A percentile compares a stretch with the other conserved stretches of the same genome.
These are phyloP conservation scores for Wakefieldia striispora DNA, from an alignment of 768 basidiomycete genomes.

Conservation along the genomic window DNA sequence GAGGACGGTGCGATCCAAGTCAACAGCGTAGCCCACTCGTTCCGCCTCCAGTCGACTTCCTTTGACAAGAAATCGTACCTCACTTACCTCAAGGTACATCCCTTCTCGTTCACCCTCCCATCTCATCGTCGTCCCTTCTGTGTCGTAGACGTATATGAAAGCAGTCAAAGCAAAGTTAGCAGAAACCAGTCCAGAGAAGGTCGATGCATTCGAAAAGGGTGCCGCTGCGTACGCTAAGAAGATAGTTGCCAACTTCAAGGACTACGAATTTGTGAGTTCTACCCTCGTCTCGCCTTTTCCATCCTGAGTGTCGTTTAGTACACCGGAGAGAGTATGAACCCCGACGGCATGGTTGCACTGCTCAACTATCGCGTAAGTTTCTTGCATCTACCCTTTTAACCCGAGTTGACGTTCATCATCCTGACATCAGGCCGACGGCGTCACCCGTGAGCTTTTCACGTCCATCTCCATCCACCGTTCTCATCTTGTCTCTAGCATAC, in stretches of 20 bases:
- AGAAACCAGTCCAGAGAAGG: conserved; percentile 53
- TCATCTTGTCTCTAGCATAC: conserved; percentile 53
- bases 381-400: not conserved
- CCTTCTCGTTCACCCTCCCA: not conserved
- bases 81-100: conserved; percentile 68
- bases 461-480: not conserved
- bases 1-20: conserved; percentile 75
- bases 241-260: conserved; percentile 84
- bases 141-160: conserved; percentile 87
- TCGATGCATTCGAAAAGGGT: conserved; percentile 77
- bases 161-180: conserved; percentile 67
- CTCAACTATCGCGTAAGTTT: conserved; percentile 84
- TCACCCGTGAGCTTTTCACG: conserved; percentile 60
- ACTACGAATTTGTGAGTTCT: conserved; percentile 83
- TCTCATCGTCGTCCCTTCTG: not conserved
- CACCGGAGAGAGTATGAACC: conserved; percentile 70
- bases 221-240: conserved; percentile 83
- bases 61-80: conserved; percentile 94
- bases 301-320: conserved; percentile 43
- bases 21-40: conserved; percentile 91
- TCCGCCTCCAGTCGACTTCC: conserved; percentile 75
- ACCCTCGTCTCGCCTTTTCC: too few species aligned
- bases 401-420: conserved; percentile 13
- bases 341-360: conserved; percentile 92
- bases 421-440: conserved; percentile 61